Percentiles rank a stretch among this genome's conserved stretches.
These are phyloP conservation scores for Spinellus fusiger DNA, from an alignment of 192 early-diverging fungal genomes.

Conservation along the genomic window DNA sequence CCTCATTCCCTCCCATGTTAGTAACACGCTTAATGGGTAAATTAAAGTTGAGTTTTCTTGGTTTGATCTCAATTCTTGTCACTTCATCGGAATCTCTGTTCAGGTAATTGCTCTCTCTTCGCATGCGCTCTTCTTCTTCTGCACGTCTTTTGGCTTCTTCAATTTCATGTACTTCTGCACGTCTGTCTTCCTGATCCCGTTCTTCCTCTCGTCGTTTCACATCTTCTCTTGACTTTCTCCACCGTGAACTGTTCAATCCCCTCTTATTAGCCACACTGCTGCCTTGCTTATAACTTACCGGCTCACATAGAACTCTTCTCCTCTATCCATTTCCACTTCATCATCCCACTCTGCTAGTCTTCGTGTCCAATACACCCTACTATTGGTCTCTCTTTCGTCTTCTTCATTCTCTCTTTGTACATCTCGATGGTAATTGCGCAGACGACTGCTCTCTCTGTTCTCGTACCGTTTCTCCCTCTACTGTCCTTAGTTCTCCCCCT, in stretches of 20 bases:
- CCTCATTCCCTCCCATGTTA: constrained; percentile 28
- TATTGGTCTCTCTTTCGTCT: constrained; percentile 27
- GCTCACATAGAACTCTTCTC: constrained; percentile 75
- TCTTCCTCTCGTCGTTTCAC: constrained; percentile 63
- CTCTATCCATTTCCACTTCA: constrained; percentile 54
- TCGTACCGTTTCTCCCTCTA: constrained; percentile 66
- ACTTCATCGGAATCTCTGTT: constrained; percentile 21
- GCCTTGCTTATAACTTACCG: constrained; percentile 39
- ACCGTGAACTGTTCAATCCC: constrained; percentile 47
- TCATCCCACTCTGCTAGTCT: constrained; percentile 67
- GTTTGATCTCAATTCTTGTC: constrained; percentile 22
- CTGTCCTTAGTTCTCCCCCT: constrained; percentile 60
- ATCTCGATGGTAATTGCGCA: constrained; percentile 43
- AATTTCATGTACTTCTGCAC: constrained; percentile 11
- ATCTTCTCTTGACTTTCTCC: constrained; percentile 62
- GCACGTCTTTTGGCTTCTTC: constrained; percentile 34
- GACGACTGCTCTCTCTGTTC: constrained; percentile 42
- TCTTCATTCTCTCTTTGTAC: constrained; percentile 37
- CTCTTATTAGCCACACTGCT: neutral
- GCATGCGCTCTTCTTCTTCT: constrained; percentile 18
- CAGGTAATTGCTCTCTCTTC: neutral
- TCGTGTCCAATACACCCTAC: constrained; percentile 37
- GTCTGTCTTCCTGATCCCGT: constrained; percentile 49
- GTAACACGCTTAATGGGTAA: constrained; percentile 30
- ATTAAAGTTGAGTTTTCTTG: constrained; percentile 21